phyloP scores from a whole-genome alignment of 352 stramenopile genomes.

The Phytophthora macrochlamydospora region DNA sequence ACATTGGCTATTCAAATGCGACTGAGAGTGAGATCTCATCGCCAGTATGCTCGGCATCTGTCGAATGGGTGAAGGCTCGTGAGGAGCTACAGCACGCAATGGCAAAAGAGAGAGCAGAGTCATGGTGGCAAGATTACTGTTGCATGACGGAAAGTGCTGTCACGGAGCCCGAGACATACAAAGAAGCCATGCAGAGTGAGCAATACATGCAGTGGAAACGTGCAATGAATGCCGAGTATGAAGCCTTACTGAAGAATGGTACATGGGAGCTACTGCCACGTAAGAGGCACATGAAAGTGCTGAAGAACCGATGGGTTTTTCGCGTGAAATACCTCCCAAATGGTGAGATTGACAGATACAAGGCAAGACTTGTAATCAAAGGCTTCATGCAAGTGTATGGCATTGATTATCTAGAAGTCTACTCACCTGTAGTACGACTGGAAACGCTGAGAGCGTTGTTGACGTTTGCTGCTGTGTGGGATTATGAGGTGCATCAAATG shows the following conservation, averaged over 20 bases:
- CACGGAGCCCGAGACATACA: background rate
- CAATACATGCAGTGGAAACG: background rate
- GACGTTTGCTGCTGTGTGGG: background rate
- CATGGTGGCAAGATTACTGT: slow-evolving; percentile 8
- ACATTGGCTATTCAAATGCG: too few relatives aligned
- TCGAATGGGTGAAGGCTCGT: background rate
- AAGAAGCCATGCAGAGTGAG: background rate
- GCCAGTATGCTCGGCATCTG: too few relatives aligned
- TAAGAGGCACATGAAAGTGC: slow-evolving; percentile 12
- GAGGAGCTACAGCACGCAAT: slow-evolving; percentile 5
- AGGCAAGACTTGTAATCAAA: slow-evolving; percentile 3
- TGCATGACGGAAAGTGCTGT: slow-evolving; percentile 6
- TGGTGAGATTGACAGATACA: slow-evolving; percentile 1
- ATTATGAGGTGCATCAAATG: background rate
- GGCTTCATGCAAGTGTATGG: slow-evolving; percentile 4
- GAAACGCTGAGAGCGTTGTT: slow-evolving; percentile 3
- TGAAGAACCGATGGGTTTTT: slow-evolving; percentile 1
- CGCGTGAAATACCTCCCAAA: background rate
- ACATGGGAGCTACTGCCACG: slow-evolving; percentile 5
- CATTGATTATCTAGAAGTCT: slow-evolving; percentile 2
- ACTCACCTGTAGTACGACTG: slow-evolving; percentile 7
- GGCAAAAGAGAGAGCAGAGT: slow-evolving; percentile 7
- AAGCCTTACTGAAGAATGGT: slow-evolving; percentile 2
- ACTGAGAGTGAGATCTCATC: too few relatives aligned
- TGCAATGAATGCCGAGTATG: slow-evolving; percentile 4